Evolutionary conservation across 345 rosid species (phyloP), one percentile per base, ranked within the genome.

Genomic region (Streptanthus diversifolius): DNA sequence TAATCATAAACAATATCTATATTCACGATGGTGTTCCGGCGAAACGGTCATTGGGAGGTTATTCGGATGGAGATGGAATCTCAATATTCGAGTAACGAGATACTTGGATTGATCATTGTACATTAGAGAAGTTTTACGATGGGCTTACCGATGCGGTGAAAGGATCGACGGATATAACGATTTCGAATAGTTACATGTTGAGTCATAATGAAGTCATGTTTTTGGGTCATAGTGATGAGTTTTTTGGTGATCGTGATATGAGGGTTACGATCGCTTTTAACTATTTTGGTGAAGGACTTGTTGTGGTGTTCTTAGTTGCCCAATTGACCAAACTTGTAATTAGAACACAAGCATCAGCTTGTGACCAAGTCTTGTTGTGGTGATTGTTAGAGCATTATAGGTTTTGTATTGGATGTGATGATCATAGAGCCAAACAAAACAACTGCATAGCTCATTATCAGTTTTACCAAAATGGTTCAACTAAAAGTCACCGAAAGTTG

Each of bases 71-170:
- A 3, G 95, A 88, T 33, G 95, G 89, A 4, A 83, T 86, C 39
- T 85, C 91, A 4, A 82, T 86, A 73, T 85, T 70, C 33, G 77
- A 73, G 22, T 82, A 90, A 1, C 67, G 76, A 19, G 80, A 87
- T 33, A 60, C 85, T 52, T 87, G 91, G 95, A 83, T 88, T 10
- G 95, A 88, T 75, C 95, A 88, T 61, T 88, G 91, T 62, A 85
- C 86, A 5, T 74, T 88, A 3, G 78, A 85, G 15, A 82, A 74
- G 4, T 88, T 91, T 79, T 62, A 62, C 0, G 95, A 87, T 51
- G 91, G 95, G 44, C 86, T 88, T 21, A 85, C 85, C 9, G 91
- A 88, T 63, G 88, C 84, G 5, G 83, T 83, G 11, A 67, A 70
- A 51, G 86, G 86, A 33, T 88, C 91, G 0, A 88, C 95, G 18